These are phyloP conservation scores for Trametes versicolor DNA, from an alignment of 1,284 basidiomycete species.

Conservation along the genomic window DNA sequence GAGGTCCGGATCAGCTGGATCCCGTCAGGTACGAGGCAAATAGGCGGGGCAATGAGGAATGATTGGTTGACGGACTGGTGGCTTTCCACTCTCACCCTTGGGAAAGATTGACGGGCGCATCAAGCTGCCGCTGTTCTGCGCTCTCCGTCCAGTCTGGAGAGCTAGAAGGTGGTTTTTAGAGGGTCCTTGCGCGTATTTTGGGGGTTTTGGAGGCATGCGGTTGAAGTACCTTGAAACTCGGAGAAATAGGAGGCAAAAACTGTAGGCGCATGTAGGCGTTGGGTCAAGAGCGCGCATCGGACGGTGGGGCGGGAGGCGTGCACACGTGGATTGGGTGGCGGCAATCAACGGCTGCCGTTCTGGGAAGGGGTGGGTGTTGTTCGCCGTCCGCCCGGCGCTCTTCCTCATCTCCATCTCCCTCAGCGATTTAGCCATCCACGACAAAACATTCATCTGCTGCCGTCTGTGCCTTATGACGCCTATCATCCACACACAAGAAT, in stretches of 20 bases:
- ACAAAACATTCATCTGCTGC: conserved; percentile 7
- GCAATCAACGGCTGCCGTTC: conserved; percentile 10
- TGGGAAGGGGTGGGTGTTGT: conserved; percentile 12
- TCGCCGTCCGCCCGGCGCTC: background rate
- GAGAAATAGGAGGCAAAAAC: conserved; percentile 12
- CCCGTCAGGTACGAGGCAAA: conserved; percentile 23
- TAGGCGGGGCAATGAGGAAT: conserved; percentile 10
- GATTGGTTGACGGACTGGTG: conserved; percentile 18
- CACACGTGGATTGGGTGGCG: background rate
- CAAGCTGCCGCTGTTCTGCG: conserved; percentile 2
- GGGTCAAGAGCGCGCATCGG: conserved; percentile 4
- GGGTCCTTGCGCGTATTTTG: background rate
- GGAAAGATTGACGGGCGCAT: conserved; percentile 20
- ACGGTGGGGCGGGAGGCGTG: background rate
- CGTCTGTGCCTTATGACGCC: conserved; percentile 15
- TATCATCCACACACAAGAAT: background rate
- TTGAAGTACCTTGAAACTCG: background rate
- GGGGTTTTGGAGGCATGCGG: background rate
- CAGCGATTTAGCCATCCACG: conserved; percentile 9
- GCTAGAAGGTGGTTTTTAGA: background rate
- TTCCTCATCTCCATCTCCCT: conserved; percentile 12
- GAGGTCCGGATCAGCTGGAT: conserved; percentile 1
- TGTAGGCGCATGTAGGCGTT: conserved; percentile 25
- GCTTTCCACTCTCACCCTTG: conserved; percentile 24
- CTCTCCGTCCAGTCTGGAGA: background rate